These are phyloP conservation scores for Macadamia tetraphylla DNA, from an alignment of 164 flowering plant species.

Conservation along the genomic window DNA sequence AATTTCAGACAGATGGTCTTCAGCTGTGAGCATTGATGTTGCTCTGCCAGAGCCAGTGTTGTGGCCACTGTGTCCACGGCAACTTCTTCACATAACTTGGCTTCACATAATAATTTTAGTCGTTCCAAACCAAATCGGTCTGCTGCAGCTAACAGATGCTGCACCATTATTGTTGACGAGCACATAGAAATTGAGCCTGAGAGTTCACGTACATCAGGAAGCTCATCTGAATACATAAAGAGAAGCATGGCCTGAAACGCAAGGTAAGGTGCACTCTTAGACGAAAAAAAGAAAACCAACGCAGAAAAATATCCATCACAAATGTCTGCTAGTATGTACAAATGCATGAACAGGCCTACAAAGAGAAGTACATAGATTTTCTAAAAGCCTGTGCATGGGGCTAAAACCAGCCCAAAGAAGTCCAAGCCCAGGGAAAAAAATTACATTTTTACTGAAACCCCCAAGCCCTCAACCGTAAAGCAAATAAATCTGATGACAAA, in stretches of 20 bases:
- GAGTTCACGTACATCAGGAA: slow-evolving; percentile 59
- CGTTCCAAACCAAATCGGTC: slow-evolving; percentile 79
- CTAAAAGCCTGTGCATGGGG: neutral
- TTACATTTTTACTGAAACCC: neutral
- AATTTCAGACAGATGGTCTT: slow-evolving; percentile 72
- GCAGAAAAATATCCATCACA: neutral
- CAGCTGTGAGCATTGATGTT: slow-evolving; percentile 63
- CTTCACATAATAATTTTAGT: slow-evolving; percentile 71
- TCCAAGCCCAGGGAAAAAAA: neutral
- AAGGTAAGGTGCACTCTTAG: slow-evolving; percentile 1
- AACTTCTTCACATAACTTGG: slow-evolving; percentile 66
- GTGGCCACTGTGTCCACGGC: slow-evolving; percentile 69
- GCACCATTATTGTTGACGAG: slow-evolving; percentile 57
- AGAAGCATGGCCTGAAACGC: slow-evolving; percentile 71
- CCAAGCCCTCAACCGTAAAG: neutral
- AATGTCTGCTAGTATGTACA: neutral
- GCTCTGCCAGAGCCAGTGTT: slow-evolving; percentile 87
- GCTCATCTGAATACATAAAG: slow-evolving; percentile 71
- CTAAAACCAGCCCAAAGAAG: neutral
- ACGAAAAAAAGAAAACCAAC: neutral
- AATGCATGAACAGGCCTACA: neutral
- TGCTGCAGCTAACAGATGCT: slow-evolving; percentile 88
- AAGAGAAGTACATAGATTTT: neutral
- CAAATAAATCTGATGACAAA: neutral
- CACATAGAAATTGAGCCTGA: slow-evolving; percentile 41